These are phyloP conservation scores for Dissophora ornata DNA, from an alignment of 192 early-diverging fungal species.

Conservation along the genomic window DNA sequence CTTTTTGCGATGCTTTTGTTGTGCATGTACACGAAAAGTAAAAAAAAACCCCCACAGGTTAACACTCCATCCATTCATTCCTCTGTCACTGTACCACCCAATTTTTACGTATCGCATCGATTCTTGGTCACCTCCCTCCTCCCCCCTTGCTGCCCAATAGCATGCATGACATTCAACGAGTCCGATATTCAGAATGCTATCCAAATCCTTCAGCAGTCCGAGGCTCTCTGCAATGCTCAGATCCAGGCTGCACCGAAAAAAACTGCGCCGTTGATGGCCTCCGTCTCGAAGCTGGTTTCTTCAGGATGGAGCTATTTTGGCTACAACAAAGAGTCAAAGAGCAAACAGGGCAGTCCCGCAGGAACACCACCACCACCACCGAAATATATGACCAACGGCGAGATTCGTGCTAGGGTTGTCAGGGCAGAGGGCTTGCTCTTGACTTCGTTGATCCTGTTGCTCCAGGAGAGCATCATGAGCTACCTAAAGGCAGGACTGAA, in stretches of 20 bases:
- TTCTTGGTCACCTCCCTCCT: not conserved
- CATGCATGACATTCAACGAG: slow-evolving; percentile 59
- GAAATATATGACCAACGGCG: slow-evolving; percentile 62
- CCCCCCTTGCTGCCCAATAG: slow-evolving; percentile 16
- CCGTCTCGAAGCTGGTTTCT: slow-evolving; percentile 54
- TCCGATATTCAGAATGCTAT: slow-evolving; percentile 60
- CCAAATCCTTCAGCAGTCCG: slow-evolving; percentile 51
- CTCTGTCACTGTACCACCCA: no score
- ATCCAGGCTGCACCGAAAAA: slow-evolving; percentile 61
- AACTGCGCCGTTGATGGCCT: slow-evolving; percentile 39
- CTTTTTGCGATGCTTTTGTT: no score
- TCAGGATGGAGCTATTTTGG: slow-evolving; percentile 53
- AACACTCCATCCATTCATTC: not conserved
- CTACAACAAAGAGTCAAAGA: slow-evolving; percentile 24
- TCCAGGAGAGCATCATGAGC: slow-evolving; percentile 62
- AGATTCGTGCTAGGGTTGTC: slow-evolving; percentile 62
- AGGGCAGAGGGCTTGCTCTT: slow-evolving; percentile 63
- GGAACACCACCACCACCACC: slow-evolving; percentile 27
- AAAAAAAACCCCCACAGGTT: no score
- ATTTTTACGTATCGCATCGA: not conserved
- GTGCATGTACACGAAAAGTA: no score
- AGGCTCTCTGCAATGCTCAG: slow-evolving; percentile 60
- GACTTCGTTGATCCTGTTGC: slow-evolving; percentile 59
- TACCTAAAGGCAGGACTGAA: slow-evolving; percentile 67
- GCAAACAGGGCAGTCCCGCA: slow-evolving; percentile 29